Base-by-base conservation (phyloP, 331 rosid species). In the Rhamnella rubrinervis region DNA sequence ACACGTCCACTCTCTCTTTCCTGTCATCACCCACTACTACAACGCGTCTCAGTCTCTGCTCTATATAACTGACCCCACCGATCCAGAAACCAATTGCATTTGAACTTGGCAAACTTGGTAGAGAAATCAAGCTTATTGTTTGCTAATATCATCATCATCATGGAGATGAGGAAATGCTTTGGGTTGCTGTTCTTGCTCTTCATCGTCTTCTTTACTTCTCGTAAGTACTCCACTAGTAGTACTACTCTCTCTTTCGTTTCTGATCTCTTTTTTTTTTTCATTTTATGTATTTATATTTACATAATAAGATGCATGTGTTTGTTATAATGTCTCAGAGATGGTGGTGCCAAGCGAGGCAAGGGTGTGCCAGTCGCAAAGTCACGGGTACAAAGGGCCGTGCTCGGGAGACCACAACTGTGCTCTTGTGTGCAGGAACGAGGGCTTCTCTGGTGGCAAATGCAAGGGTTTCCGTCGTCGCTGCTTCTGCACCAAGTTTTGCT, bases 401-500 rank as follows among this genome's bases (percentile, higher is more conserved):
- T 0, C 31, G 5, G 63, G 67, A 0, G 66, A 68, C 72, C 75
- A 47, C 40, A 84, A 86, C 85, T 90, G 92, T 61, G 88, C 59
- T 1, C n/a, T 56, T 4, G 81, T 75, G 0, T 90, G 92, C 80
- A 61, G 71, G 51, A 65, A 58, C 16, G 92, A 90, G 65, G 95
- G 88, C 5, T 90, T 85, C 81, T 13, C 63, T 0, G 90, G 81
- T 28, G 97, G 96, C 23, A 59, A 47, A 0, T 88, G 96, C 76
- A 53, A 41, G 1, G 95, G 97, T 0, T 16, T 84, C 56, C 87
- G 92, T 20, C 90, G 63, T 20, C 90, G 92, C 55, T 90, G 92
- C 70, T 90, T 82, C 58, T 90, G 92, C 78, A 70, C 85, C 6
- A 66, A 52, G 63, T 47, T 41, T 38, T 85, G 96, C 55, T 77